Evolutionary conservation across 2,329 filamentous ascomycete genomes (phyloP).

Genomic region (Talaromyces funiculosus): DNA sequence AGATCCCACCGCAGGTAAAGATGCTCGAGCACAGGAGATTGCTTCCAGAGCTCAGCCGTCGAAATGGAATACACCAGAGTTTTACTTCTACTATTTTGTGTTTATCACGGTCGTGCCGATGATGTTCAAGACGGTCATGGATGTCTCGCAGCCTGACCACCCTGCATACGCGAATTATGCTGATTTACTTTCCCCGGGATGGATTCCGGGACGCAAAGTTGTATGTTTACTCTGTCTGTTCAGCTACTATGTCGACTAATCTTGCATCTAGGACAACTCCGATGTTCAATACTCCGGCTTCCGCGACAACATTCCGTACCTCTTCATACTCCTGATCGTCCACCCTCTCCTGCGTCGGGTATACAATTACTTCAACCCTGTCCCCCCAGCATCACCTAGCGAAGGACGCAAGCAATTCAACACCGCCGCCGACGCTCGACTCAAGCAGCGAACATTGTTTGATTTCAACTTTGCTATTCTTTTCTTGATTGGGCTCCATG

Average conservation of each 20-base stretch:
- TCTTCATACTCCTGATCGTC: constrained; percentile 64
- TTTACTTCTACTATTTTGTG: constrained; percentile 70
- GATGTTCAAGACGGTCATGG: constrained; percentile 87
- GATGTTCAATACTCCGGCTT: constrained; percentile 85
- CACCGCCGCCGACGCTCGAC: constrained; percentile 48
- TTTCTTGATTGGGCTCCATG: constrained; percentile 75
- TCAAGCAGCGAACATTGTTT: constrained; percentile 69
- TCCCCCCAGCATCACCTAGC: constrained; percentile 10
- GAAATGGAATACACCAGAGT: constrained; percentile 83
- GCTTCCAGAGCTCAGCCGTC: constrained; percentile 53
- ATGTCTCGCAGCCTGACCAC: constrained; percentile 71
- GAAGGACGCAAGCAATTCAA: constrained; percentile 16
- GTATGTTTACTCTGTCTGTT: constrained; percentile 45
- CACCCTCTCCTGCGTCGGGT: constrained; percentile 72
- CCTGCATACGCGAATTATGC: constrained; percentile 73
- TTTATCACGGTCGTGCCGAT: constrained; percentile 63
- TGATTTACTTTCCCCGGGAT: constrained; percentile 67
- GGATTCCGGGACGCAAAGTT: constrained; percentile 88
- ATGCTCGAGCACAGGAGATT: constrained; percentile 33
- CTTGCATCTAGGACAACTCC: constrained; percentile 64
- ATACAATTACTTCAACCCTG: constrained; percentile 55
- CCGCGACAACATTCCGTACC: constrained; percentile 76
- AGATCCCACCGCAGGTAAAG: constrained; percentile 20
- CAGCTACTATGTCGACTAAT: not conserved
- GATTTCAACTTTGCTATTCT: constrained; percentile 76